Base-by-base conservation (phyloP, 176 grass and related monocot genomes). In the Melocanna baccifera region DNA sequence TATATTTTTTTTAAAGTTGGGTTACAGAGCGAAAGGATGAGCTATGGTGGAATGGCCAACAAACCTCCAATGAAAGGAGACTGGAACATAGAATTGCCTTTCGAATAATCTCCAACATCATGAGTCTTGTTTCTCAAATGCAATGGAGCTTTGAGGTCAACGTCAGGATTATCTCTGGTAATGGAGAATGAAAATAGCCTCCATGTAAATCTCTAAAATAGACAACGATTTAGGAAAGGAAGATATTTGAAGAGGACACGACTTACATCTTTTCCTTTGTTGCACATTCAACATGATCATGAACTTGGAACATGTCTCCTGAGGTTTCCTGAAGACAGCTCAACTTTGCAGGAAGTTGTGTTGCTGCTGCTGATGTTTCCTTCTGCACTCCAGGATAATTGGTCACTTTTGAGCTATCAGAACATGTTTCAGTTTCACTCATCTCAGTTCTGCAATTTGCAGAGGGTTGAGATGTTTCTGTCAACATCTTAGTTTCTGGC, bases 11-110 rank as follows among this genome's bases (percentile, higher is more conserved):
- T 79, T 26, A 78, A 52, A 77, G 18, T 26, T 61, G 51, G 43
- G 0, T 22, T 76, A 36, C 9, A 70, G 19, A 26, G 8, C 43
- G 25, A 63, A 22, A 29, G 63, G 45, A 62, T 12, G 52, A 6
- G 14, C 1, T 37, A 39, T 73, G 28, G 12, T 25, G 55, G 51
- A 82, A 56, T 57, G 73, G 58, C 28, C n/a, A 66, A 72, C 78
- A 4, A 77, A 90, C 88, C 88, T 90, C 84, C 84, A 65, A 86
- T 10, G n/a, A 71, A 90, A 73, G 84, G 79, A 78, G 88, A 86
- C 22, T 52, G 57, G 22, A 90, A 66, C 39, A 73, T 47, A 46
- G 19, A n/a, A 82, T 53, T 71, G 47, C 48, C 62, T 56, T 77
- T 69, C 40, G 83, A 58, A 78, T 73, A 64, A 82, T 86, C 74